Percentiles rank a stretch among this genome's conserved stretches.
These are phyloP conservation scores for Nemania abortiva DNA, from an alignment of 2,329 filamentous ascomycete genomes.

Conservation along the genomic window DNA sequence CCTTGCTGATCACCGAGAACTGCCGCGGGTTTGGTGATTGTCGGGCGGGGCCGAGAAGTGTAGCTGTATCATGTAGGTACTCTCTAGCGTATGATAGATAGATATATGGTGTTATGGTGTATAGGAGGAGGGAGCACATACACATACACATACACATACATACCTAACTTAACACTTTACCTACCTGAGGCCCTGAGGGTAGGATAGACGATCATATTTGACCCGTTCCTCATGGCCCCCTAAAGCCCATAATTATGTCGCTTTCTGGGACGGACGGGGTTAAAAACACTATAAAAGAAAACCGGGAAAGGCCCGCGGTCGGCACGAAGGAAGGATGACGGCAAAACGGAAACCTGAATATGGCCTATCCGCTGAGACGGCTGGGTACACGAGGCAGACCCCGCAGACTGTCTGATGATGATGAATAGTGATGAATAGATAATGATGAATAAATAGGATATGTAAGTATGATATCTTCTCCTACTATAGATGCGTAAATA, in stretches of 20 bases:
- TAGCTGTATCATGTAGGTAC: conserved; percentile 11
- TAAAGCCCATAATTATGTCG: conserved; percentile 6
- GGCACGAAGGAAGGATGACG: conserved; percentile 30
- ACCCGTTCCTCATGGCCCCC: not conserved
- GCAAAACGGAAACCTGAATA: conserved; percentile 36
- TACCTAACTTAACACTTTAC: too few relatives aligned
- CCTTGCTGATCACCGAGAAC: conserved; percentile 33
- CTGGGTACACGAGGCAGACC: conserved; percentile 41
- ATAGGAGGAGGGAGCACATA: conserved; percentile 13
- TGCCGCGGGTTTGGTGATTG: conserved; percentile 25
- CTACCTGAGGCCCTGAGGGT: too few relatives aligned
- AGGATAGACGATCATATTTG: not conserved
- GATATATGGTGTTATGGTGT: too few relatives aligned
- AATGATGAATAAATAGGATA: too few relatives aligned
- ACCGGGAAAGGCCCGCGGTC: conserved; percentile 15
- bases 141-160: too few relatives aligned
- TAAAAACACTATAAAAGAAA: conserved; percentile 6
- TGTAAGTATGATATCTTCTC: not conserved
- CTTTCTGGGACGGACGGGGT: conserved; percentile 8
- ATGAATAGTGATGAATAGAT: not conserved
- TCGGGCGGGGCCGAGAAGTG: conserved; percentile 33
- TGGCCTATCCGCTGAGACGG: conserved; percentile 31
- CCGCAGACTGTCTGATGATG: conserved; percentile 8
- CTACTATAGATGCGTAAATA: too few relatives aligned
- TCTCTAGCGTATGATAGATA: too few relatives aligned